Percentiles rank a stretch among this genome's conserved stretches.
These are phyloP conservation scores for Claviceps lovelessii DNA, from an alignment of 2,329 filamentous ascomycete genomes.

Conservation along the genomic window DNA sequence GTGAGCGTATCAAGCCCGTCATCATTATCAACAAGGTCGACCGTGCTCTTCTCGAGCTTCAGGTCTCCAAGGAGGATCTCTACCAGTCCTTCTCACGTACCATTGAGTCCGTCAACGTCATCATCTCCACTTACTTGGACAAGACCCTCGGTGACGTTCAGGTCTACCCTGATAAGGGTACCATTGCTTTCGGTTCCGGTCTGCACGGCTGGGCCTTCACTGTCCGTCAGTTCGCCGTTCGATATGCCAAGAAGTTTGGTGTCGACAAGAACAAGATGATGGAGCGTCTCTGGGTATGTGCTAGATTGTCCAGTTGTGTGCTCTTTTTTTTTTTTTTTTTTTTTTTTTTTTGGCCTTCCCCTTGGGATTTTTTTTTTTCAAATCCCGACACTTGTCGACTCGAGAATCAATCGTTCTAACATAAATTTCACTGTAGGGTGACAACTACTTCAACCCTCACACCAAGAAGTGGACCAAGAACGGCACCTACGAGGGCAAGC, in stretches of 20 bases:
- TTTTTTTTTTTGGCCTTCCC: no score
- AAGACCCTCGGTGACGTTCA: slow-evolving; percentile 94
- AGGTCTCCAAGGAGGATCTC: slow-evolving; percentile 96
- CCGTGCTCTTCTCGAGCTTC: slow-evolving; percentile 95
- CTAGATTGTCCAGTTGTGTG: not conserved
- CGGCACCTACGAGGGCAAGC: slow-evolving; percentile 69
- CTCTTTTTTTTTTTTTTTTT: not conserved
- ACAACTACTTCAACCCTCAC: slow-evolving; percentile 99
- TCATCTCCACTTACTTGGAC: slow-evolving; percentile 98
- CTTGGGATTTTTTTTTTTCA: not conserved
- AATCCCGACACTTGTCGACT: no score
- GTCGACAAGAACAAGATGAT: slow-evolving; percentile 99
- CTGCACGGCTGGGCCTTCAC: slow-evolving; percentile 99
- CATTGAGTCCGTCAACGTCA: slow-evolving; percentile 99
- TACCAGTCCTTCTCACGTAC: slow-evolving; percentile 99
- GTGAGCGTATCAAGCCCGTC: slow-evolving; percentile 99
- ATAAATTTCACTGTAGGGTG: slow-evolving; percentile 37
- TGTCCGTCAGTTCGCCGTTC: slow-evolving; percentile 86
- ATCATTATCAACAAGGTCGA: slow-evolving; percentile 99
- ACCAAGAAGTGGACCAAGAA: slow-evolving; percentile 99
- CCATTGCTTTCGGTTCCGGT: slow-evolving; percentile 97
- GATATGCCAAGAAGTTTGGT: slow-evolving; percentile 99
- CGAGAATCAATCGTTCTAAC: slow-evolving; percentile 8
- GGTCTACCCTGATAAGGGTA: slow-evolving; percentile 95
- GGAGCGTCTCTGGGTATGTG: slow-evolving; percentile 89